phyloP scores from a whole-genome alignment of 805 yeast genomes.

The Suhomyces sp. region DNA sequence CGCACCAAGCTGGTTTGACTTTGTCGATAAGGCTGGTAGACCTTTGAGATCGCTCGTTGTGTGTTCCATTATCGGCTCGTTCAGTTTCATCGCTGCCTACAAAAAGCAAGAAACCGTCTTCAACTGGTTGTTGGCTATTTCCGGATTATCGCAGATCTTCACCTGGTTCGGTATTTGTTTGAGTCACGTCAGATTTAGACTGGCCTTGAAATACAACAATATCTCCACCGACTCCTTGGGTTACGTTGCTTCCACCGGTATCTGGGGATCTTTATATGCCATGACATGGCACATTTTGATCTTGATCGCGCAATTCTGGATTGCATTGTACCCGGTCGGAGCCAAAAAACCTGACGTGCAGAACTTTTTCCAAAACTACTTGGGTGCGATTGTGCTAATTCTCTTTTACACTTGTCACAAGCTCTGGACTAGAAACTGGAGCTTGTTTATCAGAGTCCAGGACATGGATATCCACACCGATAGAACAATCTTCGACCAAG shows the following conservation, averaged over 20 bases:
- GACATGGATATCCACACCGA: constrained; percentile 32
- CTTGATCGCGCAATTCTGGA: constrained; percentile 44
- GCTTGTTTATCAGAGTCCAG: constrained; percentile 20
- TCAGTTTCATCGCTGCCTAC: constrained; percentile 42
- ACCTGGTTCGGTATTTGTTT: constrained; percentile 43
- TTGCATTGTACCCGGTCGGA: constrained; percentile 40
- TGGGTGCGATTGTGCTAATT: constrained; percentile 33
- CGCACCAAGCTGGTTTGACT: constrained; percentile 39
- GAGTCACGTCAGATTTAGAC: constrained; percentile 41
- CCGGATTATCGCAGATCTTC: constrained; percentile 41
- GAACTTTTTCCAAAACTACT: constrained; percentile 32
- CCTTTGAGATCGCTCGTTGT: constrained; percentile 38
- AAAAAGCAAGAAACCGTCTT: constrained; percentile 38
- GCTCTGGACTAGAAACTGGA: constrained; percentile 31
- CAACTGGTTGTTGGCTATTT: constrained; percentile 41
- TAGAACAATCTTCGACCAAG: constrained; percentile 34
- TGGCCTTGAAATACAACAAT: constrained; percentile 31
- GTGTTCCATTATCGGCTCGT: constrained; percentile 34
- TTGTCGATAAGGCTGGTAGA: constrained; percentile 40
- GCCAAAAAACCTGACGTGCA: constrained; percentile 22
- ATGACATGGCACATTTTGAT: constrained; percentile 30
- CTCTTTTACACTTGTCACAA: constrained; percentile 33
- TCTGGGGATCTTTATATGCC: constrained; percentile 38
- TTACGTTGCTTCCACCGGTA: constrained; percentile 39
- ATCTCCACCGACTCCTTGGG: constrained; percentile 30